phyloP scores from a whole-genome alignment of 495 filamentous ascomycete species.

The Penicillium silybi region DNA sequence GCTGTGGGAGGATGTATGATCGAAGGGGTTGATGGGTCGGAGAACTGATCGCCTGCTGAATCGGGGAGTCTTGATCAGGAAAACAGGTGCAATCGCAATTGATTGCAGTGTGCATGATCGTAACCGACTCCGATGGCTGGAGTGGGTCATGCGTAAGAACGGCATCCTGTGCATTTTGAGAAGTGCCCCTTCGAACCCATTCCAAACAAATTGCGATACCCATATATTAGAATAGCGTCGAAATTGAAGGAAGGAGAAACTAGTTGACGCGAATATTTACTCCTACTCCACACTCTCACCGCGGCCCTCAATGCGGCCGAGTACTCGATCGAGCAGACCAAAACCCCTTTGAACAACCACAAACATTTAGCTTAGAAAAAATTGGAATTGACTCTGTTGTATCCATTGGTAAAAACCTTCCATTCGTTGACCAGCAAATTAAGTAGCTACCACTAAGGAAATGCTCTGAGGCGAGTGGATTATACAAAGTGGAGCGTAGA shows the following conservation, averaged over 20 bases:
- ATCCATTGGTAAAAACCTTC: not conserved
- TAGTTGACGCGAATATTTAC: not conserved
- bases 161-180: conserved; percentile 1
- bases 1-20: not conserved
- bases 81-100: not conserved
- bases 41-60: not conserved
- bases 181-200: not conserved
- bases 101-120: not conserved
- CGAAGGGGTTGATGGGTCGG: not conserved
- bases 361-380: too few relatives aligned
- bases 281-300: not conserved
- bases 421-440: not conserved
- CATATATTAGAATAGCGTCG: not conserved
- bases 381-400: not conserved
- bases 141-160: conserved; percentile 12
- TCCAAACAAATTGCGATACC: not conserved
- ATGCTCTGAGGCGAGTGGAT: not conserved
- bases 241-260: not conserved
- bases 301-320: not conserved
- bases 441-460: not conserved
- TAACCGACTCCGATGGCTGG: conserved; percentile 11
- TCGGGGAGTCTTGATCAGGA: not conserved
- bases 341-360: not conserved
- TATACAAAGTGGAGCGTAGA: conserved; percentile 12
- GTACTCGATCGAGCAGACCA: not conserved